phyloP scores from a whole-genome alignment of 208 protist species.

The Acanthamoeba culbertsoni region DNA sequence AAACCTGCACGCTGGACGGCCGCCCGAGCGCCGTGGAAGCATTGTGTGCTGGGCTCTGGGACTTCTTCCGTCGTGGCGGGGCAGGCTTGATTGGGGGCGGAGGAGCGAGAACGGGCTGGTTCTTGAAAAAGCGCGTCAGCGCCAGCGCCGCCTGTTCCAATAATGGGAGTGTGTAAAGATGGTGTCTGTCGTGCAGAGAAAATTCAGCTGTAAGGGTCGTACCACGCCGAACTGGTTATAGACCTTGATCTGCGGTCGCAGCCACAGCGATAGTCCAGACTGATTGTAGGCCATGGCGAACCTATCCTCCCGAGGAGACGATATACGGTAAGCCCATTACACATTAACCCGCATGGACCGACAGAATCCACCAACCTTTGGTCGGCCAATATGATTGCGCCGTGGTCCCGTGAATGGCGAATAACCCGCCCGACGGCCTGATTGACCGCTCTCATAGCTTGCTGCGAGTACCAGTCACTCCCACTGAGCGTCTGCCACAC shows the following conservation, averaged over 20 bases:
- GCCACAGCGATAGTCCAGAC: background rate
- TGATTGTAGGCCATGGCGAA: background rate
- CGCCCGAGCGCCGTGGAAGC: background rate
- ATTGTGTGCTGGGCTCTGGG: background rate
- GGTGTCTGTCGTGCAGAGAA: background rate
- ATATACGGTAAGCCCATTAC: too few relatives aligned
- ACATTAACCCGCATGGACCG: background rate
- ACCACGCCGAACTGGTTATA: constrained; percentile 18
- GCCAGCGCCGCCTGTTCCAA: background rate
- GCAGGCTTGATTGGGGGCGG: background rate
- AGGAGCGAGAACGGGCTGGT: background rate
- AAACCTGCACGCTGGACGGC: background rate
- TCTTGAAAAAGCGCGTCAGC: constrained; percentile 38
- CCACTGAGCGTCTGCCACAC: constrained; percentile 84
- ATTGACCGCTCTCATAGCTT: constrained; percentile 95
- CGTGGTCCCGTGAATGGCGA: constrained; percentile 95
- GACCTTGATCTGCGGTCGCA: background rate
- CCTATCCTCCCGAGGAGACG: background rate
- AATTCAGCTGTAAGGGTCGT: background rate
- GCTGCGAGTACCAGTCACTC: constrained; percentile 91
- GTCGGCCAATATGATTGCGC: constrained; percentile 93
- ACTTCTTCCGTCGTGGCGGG: background rate
- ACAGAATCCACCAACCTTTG: background rate
- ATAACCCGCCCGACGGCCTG: constrained; percentile 97
- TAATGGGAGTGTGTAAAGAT: background rate